These are phyloP conservation scores for Globisporangium nagaii DNA, from an alignment of 352 stramenopile genomes.

Conservation along the genomic window DNA sequence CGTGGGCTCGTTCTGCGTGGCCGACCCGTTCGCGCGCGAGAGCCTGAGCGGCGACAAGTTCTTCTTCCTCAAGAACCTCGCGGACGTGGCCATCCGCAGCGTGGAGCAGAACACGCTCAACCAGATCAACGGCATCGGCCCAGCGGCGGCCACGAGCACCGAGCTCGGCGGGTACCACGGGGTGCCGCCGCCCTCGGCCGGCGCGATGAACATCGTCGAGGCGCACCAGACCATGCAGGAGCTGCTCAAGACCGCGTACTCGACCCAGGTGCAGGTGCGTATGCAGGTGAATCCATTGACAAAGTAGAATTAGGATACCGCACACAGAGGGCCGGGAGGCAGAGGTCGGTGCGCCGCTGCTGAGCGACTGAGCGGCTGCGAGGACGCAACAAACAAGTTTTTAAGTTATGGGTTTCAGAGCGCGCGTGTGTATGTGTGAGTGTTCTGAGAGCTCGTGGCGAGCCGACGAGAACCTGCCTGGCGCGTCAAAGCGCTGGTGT, in stretches of 20 bases:
- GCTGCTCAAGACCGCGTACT: constrained; percentile 75
- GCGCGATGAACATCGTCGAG: constrained; percentile 61
- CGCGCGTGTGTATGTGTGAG: not conserved
- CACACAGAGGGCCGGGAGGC: not conserved
- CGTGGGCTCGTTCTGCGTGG: constrained; percentile 73
- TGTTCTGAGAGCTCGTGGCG: not conserved
- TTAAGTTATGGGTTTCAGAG: constrained; percentile 34
- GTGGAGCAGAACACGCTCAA: constrained; percentile 78
- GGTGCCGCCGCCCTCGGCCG: constrained; percentile 34
- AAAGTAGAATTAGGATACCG: constrained; percentile 25
- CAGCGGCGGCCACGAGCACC: constrained; percentile 10
- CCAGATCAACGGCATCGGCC: constrained; percentile 16
- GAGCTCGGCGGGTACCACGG: constrained; percentile 25
- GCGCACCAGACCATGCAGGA: constrained; percentile 81
- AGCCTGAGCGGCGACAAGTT: constrained; percentile 70
- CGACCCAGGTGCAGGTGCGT: constrained; percentile 73
- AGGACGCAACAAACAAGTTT: constrained; percentile 9
- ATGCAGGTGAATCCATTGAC: constrained; percentile 72
- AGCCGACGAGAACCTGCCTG: not conserved
- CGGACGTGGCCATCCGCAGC: constrained; percentile 62
- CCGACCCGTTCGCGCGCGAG: constrained; percentile 72
- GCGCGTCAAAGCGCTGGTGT: too few relatives aligned
- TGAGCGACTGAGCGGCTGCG: too few relatives aligned
- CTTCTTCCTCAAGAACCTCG: constrained; percentile 83
- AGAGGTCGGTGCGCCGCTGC: too few relatives aligned